These are phyloP conservation scores for Boletus albobrunnescens DNA, from an alignment of 1,284 basidiomycete species.

Conservation along the genomic window DNA sequence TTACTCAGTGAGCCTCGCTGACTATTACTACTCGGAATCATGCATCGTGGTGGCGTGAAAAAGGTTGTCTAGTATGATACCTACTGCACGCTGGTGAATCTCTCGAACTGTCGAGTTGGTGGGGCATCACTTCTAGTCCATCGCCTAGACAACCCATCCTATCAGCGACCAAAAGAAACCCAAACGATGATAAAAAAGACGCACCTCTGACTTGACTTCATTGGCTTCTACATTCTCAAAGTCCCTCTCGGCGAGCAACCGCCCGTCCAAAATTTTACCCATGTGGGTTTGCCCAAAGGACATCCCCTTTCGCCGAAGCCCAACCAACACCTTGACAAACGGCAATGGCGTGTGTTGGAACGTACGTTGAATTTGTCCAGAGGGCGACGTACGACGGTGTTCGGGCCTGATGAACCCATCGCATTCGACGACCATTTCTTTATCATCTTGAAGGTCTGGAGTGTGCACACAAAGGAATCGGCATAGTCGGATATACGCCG, in stretches of 20 bases:
- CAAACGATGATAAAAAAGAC: background rate
- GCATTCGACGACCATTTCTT: slow-evolving; percentile 12
- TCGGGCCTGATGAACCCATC: slow-evolving; percentile 17
- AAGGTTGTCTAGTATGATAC: no score
- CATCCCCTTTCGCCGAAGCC: background rate
- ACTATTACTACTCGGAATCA: no score
- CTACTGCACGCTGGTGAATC: no score
- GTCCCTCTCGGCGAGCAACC: background rate
- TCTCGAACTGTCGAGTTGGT: no score
- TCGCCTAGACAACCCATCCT: no score
- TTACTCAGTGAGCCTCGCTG: no score
- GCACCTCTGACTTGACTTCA: background rate
- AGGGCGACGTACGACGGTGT: background rate
- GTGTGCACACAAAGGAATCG: slow-evolving; percentile 36
- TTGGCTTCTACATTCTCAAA: background rate
- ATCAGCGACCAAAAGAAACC: no score
- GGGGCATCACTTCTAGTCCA: no score
- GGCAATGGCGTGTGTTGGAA: background rate
- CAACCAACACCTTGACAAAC: background rate
- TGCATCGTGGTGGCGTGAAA: no score
- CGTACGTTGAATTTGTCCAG: background rate
- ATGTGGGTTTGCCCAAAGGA: background rate
- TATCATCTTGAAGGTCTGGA: slow-evolving; percentile 9
- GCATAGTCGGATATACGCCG: slow-evolving; percentile 34
- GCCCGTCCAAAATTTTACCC: background rate